Evolutionary conservation across 2,329 filamentous ascomycete genomes (phyloP).

Genomic region (Alternaria brassicae): DNA sequence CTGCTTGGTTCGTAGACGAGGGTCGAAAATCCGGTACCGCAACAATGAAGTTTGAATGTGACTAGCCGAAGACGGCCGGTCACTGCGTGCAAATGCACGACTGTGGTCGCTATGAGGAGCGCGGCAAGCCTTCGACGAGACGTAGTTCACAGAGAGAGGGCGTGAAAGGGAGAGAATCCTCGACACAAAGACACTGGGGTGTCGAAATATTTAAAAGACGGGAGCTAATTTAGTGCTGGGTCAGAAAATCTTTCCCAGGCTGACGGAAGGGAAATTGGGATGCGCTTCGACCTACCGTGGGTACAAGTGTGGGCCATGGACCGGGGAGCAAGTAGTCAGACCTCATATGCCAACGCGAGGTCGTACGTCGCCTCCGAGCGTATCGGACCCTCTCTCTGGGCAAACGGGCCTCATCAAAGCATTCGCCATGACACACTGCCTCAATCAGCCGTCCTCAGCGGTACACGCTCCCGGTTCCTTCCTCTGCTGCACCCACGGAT

Average conservation of each 20-base stretch:
- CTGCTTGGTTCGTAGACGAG: slow-evolving; percentile 14
- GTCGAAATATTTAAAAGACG: slow-evolving; percentile 35
- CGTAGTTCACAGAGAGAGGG: slow-evolving; percentile 19
- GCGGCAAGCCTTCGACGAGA: slow-evolving; percentile 24
- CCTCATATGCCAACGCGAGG: slow-evolving; percentile 14
- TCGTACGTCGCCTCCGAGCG: slow-evolving; percentile 11
- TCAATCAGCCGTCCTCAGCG: slow-evolving; percentile 24
- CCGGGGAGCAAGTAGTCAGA: slow-evolving; percentile 19
- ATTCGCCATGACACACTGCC: slow-evolving; percentile 29
- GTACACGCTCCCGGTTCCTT: slow-evolving; percentile 21
- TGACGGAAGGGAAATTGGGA: slow-evolving; percentile 32
- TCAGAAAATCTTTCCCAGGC: slow-evolving; percentile 37
- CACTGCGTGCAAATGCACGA: slow-evolving; percentile 42
- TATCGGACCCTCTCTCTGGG: slow-evolving; percentile 8
- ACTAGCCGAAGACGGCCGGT: slow-evolving; percentile 33
- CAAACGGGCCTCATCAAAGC: slow-evolving; percentile 12
- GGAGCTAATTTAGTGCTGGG: slow-evolving; percentile 45
- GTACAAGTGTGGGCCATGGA: slow-evolving; percentile 19
- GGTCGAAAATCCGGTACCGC: slow-evolving; percentile 12
- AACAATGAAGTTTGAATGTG: slow-evolving; percentile 16
- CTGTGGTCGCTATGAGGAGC: slow-evolving; percentile 29
- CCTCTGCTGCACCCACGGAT: slow-evolving; percentile 18
- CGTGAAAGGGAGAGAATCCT: slow-evolving; percentile 19
- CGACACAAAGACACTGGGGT: slow-evolving; percentile 25
- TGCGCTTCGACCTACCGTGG: slow-evolving; percentile 31